These are phyloP conservation scores for Calvatia gigantea DNA, from an alignment of 768 basidiomycete species.

Conservation along the genomic window DNA sequence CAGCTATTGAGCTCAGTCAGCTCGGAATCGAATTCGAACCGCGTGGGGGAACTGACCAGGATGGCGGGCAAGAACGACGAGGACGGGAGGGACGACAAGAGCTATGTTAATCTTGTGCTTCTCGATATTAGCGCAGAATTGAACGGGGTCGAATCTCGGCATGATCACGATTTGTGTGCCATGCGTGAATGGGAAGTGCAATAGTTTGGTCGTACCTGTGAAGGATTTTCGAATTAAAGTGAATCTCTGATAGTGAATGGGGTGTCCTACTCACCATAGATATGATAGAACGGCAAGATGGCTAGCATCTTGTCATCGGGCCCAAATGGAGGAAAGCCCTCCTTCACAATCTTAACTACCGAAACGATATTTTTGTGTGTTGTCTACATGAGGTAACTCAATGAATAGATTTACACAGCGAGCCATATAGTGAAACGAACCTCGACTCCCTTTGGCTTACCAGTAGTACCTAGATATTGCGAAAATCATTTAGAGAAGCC, in stretches of 20 bases:
- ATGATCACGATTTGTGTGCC: slow-evolving; percentile 57
- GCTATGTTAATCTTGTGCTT: slow-evolving; percentile 56
- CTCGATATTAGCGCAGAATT: slow-evolving; percentile 64
- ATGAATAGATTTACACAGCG: background rate
- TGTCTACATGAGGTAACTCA: slow-evolving; percentile 32
- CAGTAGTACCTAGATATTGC: slow-evolving; percentile 59
- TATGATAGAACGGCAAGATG: slow-evolving; percentile 57
- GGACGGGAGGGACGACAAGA: slow-evolving; percentile 79
- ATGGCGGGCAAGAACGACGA: slow-evolving; percentile 70
- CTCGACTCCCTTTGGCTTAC: slow-evolving; percentile 71
- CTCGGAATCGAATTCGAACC: background rate
- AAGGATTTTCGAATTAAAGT: background rate
- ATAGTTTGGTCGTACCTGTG: slow-evolving; percentile 56
- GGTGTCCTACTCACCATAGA: slow-evolving; percentile 29
- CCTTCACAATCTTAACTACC: slow-evolving; percentile 46
- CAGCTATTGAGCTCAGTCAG: slow-evolving; percentile 32
- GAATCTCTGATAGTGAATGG: background rate
- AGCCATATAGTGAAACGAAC: slow-evolving; percentile 21
- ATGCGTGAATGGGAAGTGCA: slow-evolving; percentile 51
- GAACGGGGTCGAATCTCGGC: slow-evolving; percentile 65
- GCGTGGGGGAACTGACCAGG: slow-evolving; percentile 42
- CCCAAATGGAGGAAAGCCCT: slow-evolving; percentile 38
- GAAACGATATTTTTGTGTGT: slow-evolving; percentile 68
- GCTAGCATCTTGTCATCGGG: slow-evolving; percentile 54
- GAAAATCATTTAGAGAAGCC: background rate